Percentiles rank a stretch among this genome's conserved stretches.
Evolutionary conservation across 495 filamentous ascomycete genomes (phyloP).

Genomic region (Astrothelium macrocarpum): DNA sequence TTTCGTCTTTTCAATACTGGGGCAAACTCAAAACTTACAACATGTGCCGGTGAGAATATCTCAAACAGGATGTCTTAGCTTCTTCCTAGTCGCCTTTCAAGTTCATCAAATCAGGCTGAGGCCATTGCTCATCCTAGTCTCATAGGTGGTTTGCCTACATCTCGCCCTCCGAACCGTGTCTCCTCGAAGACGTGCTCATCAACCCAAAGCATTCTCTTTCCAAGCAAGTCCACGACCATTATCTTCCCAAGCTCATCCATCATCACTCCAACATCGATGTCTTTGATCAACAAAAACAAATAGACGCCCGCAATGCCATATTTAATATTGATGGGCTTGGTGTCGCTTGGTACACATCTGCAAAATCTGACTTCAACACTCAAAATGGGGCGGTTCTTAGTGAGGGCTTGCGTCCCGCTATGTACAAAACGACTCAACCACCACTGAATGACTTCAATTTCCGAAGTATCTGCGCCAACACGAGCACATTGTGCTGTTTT

Average conservation of each 20-base stretch:
- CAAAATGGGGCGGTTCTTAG: slow-evolving; percentile 6
- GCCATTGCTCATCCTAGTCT: neutral
- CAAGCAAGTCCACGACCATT: slow-evolving; percentile 42
- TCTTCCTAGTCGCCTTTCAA: no score
- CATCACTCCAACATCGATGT: slow-evolving; percentile 32
- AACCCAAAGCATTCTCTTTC: slow-evolving; percentile 33
- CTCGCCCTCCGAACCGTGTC: slow-evolving; percentile 27
- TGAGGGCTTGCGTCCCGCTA: slow-evolving; percentile 31
- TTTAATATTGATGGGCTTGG: slow-evolving; percentile 43
- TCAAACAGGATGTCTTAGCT: no score
- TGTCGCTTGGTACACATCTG: slow-evolving; percentile 36
- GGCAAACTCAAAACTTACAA: no score
- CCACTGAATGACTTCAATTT: slow-evolving; percentile 43
- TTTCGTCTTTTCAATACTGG: no score
- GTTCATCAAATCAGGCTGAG: no score
- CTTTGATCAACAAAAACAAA: slow-evolving; percentile 29
- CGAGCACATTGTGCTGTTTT: slow-evolving; percentile 32
- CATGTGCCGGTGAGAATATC: no score
- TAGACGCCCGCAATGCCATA: slow-evolving; percentile 36
- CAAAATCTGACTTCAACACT: slow-evolving; percentile 26
- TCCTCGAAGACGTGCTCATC: slow-evolving; percentile 33
- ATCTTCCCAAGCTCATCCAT: slow-evolving; percentile 38
- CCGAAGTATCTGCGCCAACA: slow-evolving; percentile 36
- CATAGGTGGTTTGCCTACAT: slow-evolving; percentile 35
- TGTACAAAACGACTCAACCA: slow-evolving; percentile 40